phyloP scores from a whole-genome alignment of 2,329 filamentous ascomycete genomes.

The Aspergillus candidus region DNA sequence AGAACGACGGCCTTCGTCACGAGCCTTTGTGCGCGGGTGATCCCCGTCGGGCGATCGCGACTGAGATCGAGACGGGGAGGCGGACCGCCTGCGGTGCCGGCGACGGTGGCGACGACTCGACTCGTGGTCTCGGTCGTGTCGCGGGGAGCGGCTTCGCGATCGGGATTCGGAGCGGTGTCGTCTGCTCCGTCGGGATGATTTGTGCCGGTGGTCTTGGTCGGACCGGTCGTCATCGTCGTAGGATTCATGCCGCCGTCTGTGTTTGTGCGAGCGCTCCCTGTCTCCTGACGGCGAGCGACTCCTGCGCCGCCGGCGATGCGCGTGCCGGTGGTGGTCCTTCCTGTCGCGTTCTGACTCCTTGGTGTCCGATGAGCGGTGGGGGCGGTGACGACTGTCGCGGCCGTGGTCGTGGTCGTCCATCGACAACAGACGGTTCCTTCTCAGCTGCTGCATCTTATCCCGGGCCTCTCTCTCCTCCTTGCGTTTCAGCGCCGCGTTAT shows the following conservation, averaged over 20 bases:
- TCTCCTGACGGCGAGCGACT: constrained; percentile 23
- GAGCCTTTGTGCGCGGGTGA: constrained; percentile 9
- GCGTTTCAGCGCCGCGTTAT: constrained; percentile 80
- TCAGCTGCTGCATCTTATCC: constrained; percentile 59
- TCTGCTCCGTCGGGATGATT: constrained; percentile 11
- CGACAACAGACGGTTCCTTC: constrained; percentile 4
- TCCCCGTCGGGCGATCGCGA: constrained; percentile 13
- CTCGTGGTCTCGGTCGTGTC: constrained; percentile 4
- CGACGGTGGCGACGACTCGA: constrained; percentile 10
- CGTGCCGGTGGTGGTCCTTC: constrained; percentile 19
- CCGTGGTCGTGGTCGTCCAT: constrained; percentile 18
- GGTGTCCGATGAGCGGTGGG: constrained; percentile 10
- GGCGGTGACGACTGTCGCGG: constrained; percentile 28
- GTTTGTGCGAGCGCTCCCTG: constrained; percentile 19
- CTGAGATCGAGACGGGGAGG: constrained; percentile 13
- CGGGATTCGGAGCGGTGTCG: constrained; percentile 16
- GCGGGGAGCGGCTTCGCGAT: constrained; percentile 19
- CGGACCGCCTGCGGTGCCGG: constrained; percentile 12
- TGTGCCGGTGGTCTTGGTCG: constrained; percentile 10
- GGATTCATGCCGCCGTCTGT: constrained; percentile 18
- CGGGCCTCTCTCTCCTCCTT: constrained; percentile 77
- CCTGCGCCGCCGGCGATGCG: constrained; percentile 24
- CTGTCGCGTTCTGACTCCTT: constrained; percentile 17
- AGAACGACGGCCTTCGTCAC: background rate
- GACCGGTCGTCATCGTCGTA: constrained; percentile 5